These are phyloP conservation scores for Aspergillus eucalypticola DNA, from an alignment of 2,329 filamentous ascomycete species.

Conservation along the genomic window DNA sequence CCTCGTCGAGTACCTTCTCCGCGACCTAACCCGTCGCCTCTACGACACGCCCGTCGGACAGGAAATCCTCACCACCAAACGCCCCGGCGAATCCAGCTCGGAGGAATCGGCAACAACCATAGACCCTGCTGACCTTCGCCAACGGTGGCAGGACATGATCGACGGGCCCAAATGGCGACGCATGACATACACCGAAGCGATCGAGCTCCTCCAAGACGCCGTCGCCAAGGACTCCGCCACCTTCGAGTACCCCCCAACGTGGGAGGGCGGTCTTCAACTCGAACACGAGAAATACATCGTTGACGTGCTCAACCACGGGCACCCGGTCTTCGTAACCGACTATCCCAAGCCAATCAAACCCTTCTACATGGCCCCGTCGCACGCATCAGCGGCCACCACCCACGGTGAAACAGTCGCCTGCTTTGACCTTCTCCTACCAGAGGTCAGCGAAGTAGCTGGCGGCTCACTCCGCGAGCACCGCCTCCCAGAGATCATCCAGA, in stretches of 20 bases:
- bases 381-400: constrained; percentile 14
- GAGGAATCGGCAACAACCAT: constrained; percentile 28
- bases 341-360: constrained; percentile 89
- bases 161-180: constrained; percentile 66
- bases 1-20: constrained; percentile 76
- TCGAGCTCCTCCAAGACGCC: constrained; percentile 65
- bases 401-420: constrained; percentile 69
- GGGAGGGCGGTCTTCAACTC: constrained; percentile 75
- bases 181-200: constrained; percentile 78
- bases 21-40: constrained; percentile 54
- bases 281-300: constrained; percentile 93
- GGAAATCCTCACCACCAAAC: constrained; percentile 56
- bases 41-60: constrained; percentile 53
- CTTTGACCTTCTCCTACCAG: constrained; percentile 85
- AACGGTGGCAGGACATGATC: constrained; percentile 72
- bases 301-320: constrained; percentile 60
- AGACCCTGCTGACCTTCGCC: constrained; percentile 53
- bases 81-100: constrained; percentile 44
- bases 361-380: constrained; percentile 77
- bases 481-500: constrained; percentile 63
- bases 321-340: constrained; percentile 86
- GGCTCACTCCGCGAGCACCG: constrained; percentile 88
- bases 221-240: constrained; percentile 48
- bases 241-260: constrained; percentile 70
- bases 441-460: constrained; percentile 82